Evolutionary conservation across 495 filamentous ascomycete species (phyloP).

Genomic region (Amniculicola lignicola): DNA sequence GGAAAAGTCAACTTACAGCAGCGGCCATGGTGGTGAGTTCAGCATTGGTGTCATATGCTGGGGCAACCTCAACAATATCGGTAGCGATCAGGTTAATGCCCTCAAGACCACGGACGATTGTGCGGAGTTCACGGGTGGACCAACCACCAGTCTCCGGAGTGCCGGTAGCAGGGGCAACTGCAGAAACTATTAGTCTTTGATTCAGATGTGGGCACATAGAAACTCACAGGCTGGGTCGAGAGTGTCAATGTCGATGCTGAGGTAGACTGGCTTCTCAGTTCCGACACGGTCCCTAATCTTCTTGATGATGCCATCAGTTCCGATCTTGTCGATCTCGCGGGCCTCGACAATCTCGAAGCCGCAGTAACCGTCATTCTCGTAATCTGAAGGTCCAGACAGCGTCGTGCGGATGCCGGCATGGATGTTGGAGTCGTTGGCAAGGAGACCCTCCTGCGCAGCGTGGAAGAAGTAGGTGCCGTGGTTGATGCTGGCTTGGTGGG

Average conservation of each 20-base stretch:
- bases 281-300: constrained; percentile 73
- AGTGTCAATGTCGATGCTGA: constrained; percentile 86
- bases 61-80: constrained; percentile 84
- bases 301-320: constrained; percentile 67
- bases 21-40: constrained; percentile 84
- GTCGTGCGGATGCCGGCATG: constrained; percentile 83
- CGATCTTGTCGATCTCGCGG: constrained; percentile 74
- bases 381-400: constrained; percentile 66
- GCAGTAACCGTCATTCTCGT: constrained; percentile 78
- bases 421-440: constrained; percentile 78
- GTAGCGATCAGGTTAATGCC: constrained; percentile 74
- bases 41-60: constrained; percentile 77
- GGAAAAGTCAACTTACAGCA: constrained; percentile 45
- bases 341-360: constrained; percentile 82
- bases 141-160: constrained; percentile 87
- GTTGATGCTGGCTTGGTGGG: constrained; percentile 65
- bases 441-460: constrained; percentile 64
- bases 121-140: constrained; percentile 74
- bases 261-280: constrained; percentile 68
- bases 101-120: constrained; percentile 68
- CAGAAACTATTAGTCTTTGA: not conserved
- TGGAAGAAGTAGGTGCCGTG: constrained; percentile 84
- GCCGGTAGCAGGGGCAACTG: constrained; percentile 76
- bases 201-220: not conserved
- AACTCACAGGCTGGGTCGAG: constrained; percentile 75